phyloP scores from a whole-genome alignment of 1,284 basidiomycete species.

The Rhodotorula sp. region DNA sequence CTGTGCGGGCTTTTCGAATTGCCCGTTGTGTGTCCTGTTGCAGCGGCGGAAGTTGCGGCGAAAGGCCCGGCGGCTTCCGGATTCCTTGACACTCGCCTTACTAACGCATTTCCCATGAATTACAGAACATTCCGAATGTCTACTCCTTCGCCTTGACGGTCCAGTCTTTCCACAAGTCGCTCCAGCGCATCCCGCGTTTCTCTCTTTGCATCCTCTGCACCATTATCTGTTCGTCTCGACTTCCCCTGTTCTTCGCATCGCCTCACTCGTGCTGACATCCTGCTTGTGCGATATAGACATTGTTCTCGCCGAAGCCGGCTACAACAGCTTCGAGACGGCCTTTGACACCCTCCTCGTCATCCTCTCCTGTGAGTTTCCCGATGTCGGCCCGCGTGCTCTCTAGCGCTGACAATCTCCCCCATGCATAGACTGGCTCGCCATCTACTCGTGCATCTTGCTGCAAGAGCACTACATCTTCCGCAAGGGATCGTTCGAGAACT shows the following conservation, averaged over 20 bases:
- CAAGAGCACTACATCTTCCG: conserved; percentile 52
- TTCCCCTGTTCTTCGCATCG: no score
- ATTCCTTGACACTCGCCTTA: no score
- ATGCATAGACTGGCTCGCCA: conserved; percentile 47
- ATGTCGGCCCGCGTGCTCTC: no score
- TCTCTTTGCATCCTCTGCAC: conserved; percentile 46
- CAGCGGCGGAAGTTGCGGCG: no score
- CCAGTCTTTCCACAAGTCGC: conserved; percentile 47
- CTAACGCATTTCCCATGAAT: background rate
- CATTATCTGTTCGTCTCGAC: conserved; percentile 37
- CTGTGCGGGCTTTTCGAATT: background rate
- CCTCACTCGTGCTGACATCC: background rate
- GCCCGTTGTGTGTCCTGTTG: no score
- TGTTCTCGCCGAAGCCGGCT: conserved; percentile 49
- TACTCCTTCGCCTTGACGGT: conserved; percentile 44
- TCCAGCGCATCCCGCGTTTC: conserved; percentile 48
- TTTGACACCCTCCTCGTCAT: conserved; percentile 40
- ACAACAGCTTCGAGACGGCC: conserved; percentile 46
- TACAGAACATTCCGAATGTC: conserved; percentile 5
- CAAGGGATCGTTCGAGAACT: conserved; percentile 43
- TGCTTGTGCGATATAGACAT: conserved; percentile 25
- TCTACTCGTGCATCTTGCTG: conserved; percentile 48
- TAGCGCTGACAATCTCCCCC: background rate
- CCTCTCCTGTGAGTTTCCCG: conserved; percentile 18
- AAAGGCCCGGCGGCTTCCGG: no score